Evolutionary conservation across 768 basidiomycete genomes (phyloP), one percentile per base, ranked within the genome.

Genomic region (Russula sp.): DNA sequence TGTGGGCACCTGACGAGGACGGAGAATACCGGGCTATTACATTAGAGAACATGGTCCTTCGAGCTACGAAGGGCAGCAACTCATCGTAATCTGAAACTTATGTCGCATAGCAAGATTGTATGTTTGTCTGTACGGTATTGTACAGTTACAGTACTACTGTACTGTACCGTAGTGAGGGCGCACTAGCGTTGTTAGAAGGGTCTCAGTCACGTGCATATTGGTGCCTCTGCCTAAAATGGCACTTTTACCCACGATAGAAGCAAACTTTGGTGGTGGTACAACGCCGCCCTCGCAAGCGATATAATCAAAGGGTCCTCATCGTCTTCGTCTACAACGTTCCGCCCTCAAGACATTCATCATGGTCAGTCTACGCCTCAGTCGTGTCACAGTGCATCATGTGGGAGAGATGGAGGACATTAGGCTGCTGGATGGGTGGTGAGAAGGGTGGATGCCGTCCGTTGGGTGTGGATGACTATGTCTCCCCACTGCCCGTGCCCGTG

Each of bases 41-140:
- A 9, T 73, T 98, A 70, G 93, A 96, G 69, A 88, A 91, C 63
- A 93, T 98, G 93, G 88, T 96, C 41, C 64, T 83, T 34, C 79
- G 83, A 63, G 87, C 86, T 32, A 66, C 55, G 47, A 65, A 65
- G 20, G 55, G 62, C 34, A 45, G 39, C 18, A 38, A n/a, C 7
- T 63, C 20, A 56, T 58, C 20, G 25, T 39, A 20, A n/a, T 45
- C 9, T 22, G 10, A 11, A 2, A 32, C 13, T 38, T 20, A 13
- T 51, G 5, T 4, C 2, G 10, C 36, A 38, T 38, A 38, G 36
- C 36, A 38, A 38, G 9, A 13, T 38, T 38, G 36, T 38, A 38
- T 38, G 36, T 13, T 13, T 38, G 36, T 38, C 43, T 43, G n/a
- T 34, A 49, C 48, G 14, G 25, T 49, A 48, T 29, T 29, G 25